Evolutionary conservation across 257 asterid genomes (phyloP).

Genomic region (Gentiana macrophylla): DNA sequence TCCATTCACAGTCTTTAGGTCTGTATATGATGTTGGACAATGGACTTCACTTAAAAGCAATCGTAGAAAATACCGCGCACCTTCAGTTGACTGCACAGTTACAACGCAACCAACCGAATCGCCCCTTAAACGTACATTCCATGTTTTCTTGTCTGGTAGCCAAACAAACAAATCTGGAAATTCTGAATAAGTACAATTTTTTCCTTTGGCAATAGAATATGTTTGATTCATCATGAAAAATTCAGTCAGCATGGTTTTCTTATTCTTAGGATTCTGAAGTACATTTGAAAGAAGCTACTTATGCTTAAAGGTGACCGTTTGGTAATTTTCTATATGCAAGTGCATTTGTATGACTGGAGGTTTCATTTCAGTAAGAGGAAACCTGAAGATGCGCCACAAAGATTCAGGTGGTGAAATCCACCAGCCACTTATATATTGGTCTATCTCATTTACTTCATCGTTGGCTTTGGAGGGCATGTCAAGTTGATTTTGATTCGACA

Average conservation of each 20-base stretch:
- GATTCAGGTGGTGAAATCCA: background rate
- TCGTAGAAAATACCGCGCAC: conserved; percentile 1
- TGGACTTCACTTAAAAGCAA: background rate
- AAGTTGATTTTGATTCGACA: background rate
- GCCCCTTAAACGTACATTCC: background rate
- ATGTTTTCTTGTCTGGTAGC: background rate
- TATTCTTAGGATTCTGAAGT: no score
- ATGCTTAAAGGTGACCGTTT: background rate
- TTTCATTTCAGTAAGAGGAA: background rate
- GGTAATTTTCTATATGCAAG: background rate
- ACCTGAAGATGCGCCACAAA: background rate
- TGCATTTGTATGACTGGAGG: background rate
- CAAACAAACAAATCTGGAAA: conserved; percentile 5
- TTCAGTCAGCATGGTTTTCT: conserved; percentile 1
- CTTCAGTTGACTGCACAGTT: background rate
- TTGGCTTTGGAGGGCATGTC: background rate
- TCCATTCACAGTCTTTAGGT: background rate
- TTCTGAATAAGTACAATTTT: background rate
- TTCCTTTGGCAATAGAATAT: background rate
- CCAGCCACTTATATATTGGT: no score
- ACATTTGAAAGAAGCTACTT: background rate
- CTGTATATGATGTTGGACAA: conserved; percentile 2
- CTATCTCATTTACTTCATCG: no score
- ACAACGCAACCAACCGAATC: background rate
- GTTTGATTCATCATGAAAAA: background rate